Evolutionary conservation across 2,329 filamentous ascomycete species (phyloP).

Genomic region (Coleophoma cylindrospora): DNA sequence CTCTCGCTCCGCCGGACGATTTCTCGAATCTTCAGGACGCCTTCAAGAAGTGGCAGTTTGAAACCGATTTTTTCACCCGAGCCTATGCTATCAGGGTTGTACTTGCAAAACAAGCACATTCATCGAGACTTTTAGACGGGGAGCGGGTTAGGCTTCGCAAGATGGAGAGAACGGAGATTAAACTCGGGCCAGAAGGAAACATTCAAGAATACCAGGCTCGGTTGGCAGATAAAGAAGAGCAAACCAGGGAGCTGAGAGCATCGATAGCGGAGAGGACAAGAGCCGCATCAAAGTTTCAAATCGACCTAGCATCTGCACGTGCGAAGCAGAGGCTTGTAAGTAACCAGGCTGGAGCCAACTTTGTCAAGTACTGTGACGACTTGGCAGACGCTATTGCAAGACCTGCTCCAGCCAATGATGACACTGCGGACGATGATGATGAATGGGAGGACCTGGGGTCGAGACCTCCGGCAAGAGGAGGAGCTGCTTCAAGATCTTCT

Average conservation of each 20-base stretch:
- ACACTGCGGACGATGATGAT: background rate
- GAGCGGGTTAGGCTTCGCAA: background rate
- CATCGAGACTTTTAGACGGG: background rate
- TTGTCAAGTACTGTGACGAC: too few species aligned
- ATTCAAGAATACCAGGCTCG: too few species aligned
- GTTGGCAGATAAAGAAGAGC: too few species aligned
- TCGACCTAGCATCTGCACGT: too few species aligned
- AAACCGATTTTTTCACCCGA: background rate
- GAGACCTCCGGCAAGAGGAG: too few species aligned
- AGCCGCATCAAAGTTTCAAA: too few species aligned
- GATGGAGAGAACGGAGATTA: background rate
- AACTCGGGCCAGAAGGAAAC: background rate
- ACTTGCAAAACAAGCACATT: background rate
- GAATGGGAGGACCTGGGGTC: background rate
- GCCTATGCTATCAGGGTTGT: background rate
- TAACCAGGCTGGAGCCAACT: too few species aligned
- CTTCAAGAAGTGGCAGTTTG: background rate
- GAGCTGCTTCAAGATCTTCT: too few species aligned
- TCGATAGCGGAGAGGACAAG: too few species aligned
- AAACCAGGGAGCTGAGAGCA: too few species aligned
- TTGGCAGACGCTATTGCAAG: background rate
- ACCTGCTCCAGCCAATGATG: background rate
- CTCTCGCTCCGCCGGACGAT: background rate
- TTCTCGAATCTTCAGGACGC: background rate
- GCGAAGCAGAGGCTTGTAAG: too few species aligned